Base-by-base conservation (phyloP, 2,329 filamentous ascomycete genomes). In the Dichotomopilus funicola region DNA sequence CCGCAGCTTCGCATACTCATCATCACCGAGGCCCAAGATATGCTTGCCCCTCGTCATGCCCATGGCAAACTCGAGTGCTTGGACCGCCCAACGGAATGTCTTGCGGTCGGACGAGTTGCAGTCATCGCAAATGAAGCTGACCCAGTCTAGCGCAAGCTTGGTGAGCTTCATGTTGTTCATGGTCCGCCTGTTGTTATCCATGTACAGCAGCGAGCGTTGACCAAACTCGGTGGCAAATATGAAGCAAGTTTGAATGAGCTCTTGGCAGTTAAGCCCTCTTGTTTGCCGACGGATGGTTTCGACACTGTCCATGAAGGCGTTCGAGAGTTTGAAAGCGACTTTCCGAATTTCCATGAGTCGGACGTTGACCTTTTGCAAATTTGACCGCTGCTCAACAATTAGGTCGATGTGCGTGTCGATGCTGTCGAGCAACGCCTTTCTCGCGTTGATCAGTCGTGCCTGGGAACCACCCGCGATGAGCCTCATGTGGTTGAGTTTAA, bases 191-290 rank as follows among this genome's bases (percentile, higher is more conserved):
- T 96, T 97, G 70, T 89, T 88, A 72, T 99, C 94, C 85, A 99
- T 94, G 74, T 95, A 95, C 19, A 94, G 83, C 49, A 96, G 81
- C 2, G 92, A 96, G 61, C 94, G 87, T 69, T 96, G 92, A 45
- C 94, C 94, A 63, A 99, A 99, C 69, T 99, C 94, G 0, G 94
- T 97, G n/a, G 94, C 94, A 66, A 97, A 99, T 42, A 95, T 88
- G 70, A 97, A 99, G 72, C 92, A 99, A 5, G 91, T 95, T 71
- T 99, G 94, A 61, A 99, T 94, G 35, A 99, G 82, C 66, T 99
- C 94, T 65, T 96, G 91, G 68, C 92, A 96, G 62, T 94, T 87
- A 61, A 92, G 81, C 7, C 87, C 89, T 55, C 81, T 79, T 1
- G 91, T 91, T 71, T 99, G 92, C 63, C 85, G 85, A 61, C 91